Conservation (phyloP, 2,329 filamentous ascomycete genomes). For the Domatiomyces catenatus region DNA sequence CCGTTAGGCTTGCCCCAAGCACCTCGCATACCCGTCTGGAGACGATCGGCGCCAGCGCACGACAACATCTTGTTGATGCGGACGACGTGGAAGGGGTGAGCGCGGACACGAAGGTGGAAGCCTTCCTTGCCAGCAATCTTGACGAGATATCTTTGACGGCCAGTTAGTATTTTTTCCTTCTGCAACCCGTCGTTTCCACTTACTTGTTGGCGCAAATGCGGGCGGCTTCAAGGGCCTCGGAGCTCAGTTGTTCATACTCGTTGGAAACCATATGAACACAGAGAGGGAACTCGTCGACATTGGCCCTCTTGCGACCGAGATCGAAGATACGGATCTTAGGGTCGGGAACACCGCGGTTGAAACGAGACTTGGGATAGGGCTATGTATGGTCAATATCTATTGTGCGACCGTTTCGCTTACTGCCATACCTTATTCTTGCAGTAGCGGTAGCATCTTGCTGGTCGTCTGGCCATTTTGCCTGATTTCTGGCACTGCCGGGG, state of each 20-base stretch:
- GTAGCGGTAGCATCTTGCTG: slow-evolving; percentile 99
- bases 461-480: slow-evolving; percentile 97
- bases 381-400: slow-evolving; percentile 22
- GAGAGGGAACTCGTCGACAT: slow-evolving; percentile 98
- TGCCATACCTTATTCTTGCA: slow-evolving; percentile 98
- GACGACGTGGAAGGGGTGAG: slow-evolving; percentile 99
- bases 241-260: slow-evolving; percentile 99
- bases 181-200: slow-evolving; percentile 17
- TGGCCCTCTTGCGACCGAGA: slow-evolving; percentile 94
- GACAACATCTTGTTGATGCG: slow-evolving; percentile 99
- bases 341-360: slow-evolving; percentile 96
- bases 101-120: slow-evolving; percentile 60
- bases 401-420: neutral
- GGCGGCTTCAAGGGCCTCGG: slow-evolving; percentile 97
- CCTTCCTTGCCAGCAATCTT: slow-evolving; percentile 56
- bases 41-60: slow-evolving; percentile 99
- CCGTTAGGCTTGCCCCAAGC: slow-evolving; percentile 99
- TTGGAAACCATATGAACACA: slow-evolving; percentile 99
- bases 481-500: slow-evolving; percentile 31
- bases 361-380: slow-evolving; percentile 98
- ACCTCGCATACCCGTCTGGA: slow-evolving; percentile 99
- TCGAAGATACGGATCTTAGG: slow-evolving; percentile 91
- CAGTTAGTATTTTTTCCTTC: slow-evolving; percentile 4
- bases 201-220: slow-evolving; percentile 99
- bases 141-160: slow-evolving; percentile 44